Evolutionary conservation across 108 stramenopile species (phyloP).

Genomic region (Cyclotella cryptica): DNA sequence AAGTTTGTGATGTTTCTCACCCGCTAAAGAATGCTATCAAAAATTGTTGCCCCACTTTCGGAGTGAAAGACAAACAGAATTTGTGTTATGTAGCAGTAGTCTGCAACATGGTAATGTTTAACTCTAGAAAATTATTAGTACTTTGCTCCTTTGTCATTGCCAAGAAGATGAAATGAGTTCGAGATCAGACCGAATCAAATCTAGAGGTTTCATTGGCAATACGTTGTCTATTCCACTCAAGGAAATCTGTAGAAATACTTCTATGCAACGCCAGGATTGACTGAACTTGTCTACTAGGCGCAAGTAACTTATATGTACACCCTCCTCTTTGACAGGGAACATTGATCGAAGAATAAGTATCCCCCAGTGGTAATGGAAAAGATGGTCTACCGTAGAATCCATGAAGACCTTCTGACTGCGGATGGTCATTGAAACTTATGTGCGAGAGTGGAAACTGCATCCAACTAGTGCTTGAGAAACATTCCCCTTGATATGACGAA

Average conservation of each 20-base stretch:
- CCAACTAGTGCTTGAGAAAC: conserved; percentile 44
- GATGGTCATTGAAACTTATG: conserved; percentile 28
- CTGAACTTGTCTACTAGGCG: conserved; percentile 33
- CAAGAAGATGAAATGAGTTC: too few relatives aligned
- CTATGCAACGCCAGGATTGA: conserved; percentile 22
- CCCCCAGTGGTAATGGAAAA: conserved; percentile 36
- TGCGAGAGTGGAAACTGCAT: conserved; percentile 41
- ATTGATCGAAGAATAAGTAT: conserved; percentile 38
- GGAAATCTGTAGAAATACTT: conserved; percentile 11
- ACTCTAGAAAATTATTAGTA: too few relatives aligned
- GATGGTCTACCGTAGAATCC: conserved; percentile 45
- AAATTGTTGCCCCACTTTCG: too few relatives aligned
- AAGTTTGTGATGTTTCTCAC: too few relatives aligned
- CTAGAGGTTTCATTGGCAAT: too few relatives aligned
- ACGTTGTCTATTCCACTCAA: background rate
- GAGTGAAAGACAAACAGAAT: too few relatives aligned
- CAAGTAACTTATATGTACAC: conserved; percentile 33
- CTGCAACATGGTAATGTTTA: too few relatives aligned
- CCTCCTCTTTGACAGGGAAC: conserved; percentile 36
- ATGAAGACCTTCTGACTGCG: background rate
- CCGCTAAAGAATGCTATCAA: too few relatives aligned
- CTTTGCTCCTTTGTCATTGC: too few relatives aligned
- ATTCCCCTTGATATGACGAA: conserved; percentile 8
- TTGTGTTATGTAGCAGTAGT: too few relatives aligned
- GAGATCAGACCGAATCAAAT: too few relatives aligned